Base-by-base conservation (phyloP, 2,329 filamentous ascomycete species). In the Venturia carpophila region DNA sequence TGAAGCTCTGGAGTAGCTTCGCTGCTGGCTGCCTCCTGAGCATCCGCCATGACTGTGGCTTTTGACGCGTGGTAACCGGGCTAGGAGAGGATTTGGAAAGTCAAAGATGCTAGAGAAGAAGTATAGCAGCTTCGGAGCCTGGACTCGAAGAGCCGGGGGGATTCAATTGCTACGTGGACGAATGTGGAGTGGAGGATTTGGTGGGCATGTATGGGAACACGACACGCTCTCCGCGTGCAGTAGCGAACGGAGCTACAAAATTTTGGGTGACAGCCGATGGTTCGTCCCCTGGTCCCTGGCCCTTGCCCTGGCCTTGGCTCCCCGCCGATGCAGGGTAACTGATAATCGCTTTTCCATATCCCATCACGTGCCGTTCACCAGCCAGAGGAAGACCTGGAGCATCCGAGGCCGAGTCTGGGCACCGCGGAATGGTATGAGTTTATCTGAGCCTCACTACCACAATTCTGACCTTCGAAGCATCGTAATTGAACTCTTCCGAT, bases 191-290 rank as follows among this genome's bases (percentile, higher is more conserved):
- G 19, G 52, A 58, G 3, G 52, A 37, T 21, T 58, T 39, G 30
- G 52, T 58, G 52, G 52, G 52, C 5, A 37, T 58, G 52, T 58
- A 58, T 58, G 30, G 52, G 17, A 58, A 58, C 52, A 58, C 52
- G 52, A 58, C 52, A 58, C 52, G 52, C n/a, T 58, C 15, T 6
- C 37, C 37, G 52, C 52, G 52, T 37, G 27, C 52, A 52, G 47
- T n/a, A 52, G 27, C 47, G 47, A 27, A 30, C 21, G 47, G 47
- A 52, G 47, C 47, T 52, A 27, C 47, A 52, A 17, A 30, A 15
- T 52, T 52, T 52, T 52, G 47, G 47, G 47, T 52, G 47, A 52
- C 47, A 52, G 47, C 47, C 47, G 52, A 58, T 19, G 49, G 21
- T 24, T 27, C 21, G 0, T 17, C 24, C 49, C 21, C 30, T 34